Base-by-base conservation (phyloP, 768 basidiomycete genomes). In the Termitomyces sp. region DNA sequence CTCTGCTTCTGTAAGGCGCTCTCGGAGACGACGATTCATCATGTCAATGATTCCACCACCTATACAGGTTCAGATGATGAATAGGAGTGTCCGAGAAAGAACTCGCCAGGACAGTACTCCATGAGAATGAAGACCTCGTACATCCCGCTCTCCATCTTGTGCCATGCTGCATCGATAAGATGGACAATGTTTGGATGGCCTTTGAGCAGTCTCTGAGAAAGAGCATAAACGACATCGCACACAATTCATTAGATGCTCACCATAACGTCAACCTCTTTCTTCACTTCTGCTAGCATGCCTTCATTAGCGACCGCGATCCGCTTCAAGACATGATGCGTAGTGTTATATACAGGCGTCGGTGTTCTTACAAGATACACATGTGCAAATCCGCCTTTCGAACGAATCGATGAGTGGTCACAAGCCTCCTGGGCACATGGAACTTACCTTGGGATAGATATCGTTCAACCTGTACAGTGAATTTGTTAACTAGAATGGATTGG, bases 21-120 rank as follows among this genome's bases (percentile, higher is more conserved):
- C 95, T 57, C 96, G 86, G 50, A 99, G 82, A 56, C 97, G 86
- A 66, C 95, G 87, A 75, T 99, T 99, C 92, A 99, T 95, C 89
- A 98, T 95, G 77, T 99, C 97, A 74, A 99, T 98, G 66, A 99
- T 98, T 40, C 97, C 97, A 43, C 97, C 97, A 52, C 95, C 95
- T 94, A 65, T 14, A 57, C 43, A 55, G 58, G 65, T 51, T 67
- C 65, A 68, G 53, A 60, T 68, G 46, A 68, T 43, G 40, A 50
- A 50, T 11, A 48, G 56, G 40, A 56, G 40, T 20, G 48, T 29
- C 20, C 17, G 38, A 34, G 53, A 11, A 56, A 59, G 31, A 47
- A 75, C 83, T 65, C 70, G 88, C 95, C 96, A 63, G 93, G 82
- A 73, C 94, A 96, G 73, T 89, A 97, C 72, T 99, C 97, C 97